These are phyloP conservation scores for Penicillium brevicompactum DNA, from an alignment of 2,329 filamentous ascomycete species.

Conservation along the genomic window DNA sequence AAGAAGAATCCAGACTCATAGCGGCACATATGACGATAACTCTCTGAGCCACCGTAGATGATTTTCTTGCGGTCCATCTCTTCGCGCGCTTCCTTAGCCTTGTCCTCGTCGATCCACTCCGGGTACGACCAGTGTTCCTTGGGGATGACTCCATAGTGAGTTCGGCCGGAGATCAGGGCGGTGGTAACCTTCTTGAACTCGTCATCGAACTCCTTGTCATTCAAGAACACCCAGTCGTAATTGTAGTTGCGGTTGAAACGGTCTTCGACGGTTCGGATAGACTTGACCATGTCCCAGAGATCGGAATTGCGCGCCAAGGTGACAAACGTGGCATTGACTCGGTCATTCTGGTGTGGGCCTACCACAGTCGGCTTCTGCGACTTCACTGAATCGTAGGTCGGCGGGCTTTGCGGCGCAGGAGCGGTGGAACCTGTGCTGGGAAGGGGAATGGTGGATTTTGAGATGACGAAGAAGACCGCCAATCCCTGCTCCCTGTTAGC, in stretches of 20 bases:
- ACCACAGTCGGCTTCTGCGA: constrained; percentile 27
- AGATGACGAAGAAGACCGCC: constrained; percentile 80
- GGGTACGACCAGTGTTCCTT: constrained; percentile 97
- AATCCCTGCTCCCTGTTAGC: constrained; percentile 52
- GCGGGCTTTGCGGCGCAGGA: constrained; percentile 9
- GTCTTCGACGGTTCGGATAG: constrained; percentile 95
- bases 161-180: constrained; percentile 87
- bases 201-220: constrained; percentile 91
- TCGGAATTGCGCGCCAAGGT: constrained; percentile 91
- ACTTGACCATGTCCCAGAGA: constrained; percentile 94
- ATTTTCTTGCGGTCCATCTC: constrained; percentile 94
- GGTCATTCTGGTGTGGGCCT: constrained; percentile 62
- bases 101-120: constrained; percentile 91
- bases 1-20: constrained; percentile 99
- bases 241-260: constrained; percentile 96
- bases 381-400: constrained; percentile 26
- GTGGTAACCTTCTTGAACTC: constrained; percentile 90
- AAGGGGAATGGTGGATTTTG: constrained; percentile 57
- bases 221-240: constrained; percentile 99
- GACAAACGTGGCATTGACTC: constrained; percentile 97
- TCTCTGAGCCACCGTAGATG: constrained; percentile 96
- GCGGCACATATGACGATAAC: constrained; percentile 98
- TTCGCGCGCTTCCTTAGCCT: constrained; percentile 84
- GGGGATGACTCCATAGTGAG: constrained; percentile 86
- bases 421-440: constrained; percentile 26